Evolutionary conservation across 2,329 filamentous ascomycete genomes (phyloP).

Genomic region (Mariannaea sp.): DNA sequence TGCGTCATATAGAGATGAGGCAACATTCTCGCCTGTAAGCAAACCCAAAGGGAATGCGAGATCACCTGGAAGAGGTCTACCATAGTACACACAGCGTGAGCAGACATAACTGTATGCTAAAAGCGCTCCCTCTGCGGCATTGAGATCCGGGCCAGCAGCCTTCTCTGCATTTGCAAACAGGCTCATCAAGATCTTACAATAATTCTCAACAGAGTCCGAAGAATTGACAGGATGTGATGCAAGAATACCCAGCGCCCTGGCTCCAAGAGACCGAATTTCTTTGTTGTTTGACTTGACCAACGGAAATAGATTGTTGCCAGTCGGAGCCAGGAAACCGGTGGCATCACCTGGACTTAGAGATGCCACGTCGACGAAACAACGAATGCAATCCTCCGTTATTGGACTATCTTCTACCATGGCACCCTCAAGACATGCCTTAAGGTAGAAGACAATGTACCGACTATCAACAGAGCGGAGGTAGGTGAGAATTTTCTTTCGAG

Average conservation of each 20-base stretch:
- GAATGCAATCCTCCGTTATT: conserved; percentile 54
- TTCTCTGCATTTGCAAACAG: conserved; percentile 53
- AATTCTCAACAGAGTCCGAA: conserved; percentile 36
- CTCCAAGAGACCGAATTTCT: conserved; percentile 67
- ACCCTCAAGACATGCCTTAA: conserved; percentile 62
- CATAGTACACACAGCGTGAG: conserved; percentile 53
- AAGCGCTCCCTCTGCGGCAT: conserved; percentile 53
- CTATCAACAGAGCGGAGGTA: conserved; percentile 54
- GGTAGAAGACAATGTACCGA: conserved; percentile 48
- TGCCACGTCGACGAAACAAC: conserved; percentile 59
- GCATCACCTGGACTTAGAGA: conserved; percentile 56
- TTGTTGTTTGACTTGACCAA: conserved; percentile 74
- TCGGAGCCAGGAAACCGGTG: conserved; percentile 54
- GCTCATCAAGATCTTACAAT: conserved; percentile 41
- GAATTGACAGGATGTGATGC: conserved; percentile 64
- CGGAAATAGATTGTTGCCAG: conserved; percentile 58
- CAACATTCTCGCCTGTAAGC: conserved; percentile 38
- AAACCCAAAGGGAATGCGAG: conserved; percentile 40
- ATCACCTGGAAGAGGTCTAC: conserved; percentile 36
- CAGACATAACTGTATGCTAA: conserved; percentile 51
- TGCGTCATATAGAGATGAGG: conserved; percentile 48
- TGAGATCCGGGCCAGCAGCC: conserved; percentile 49
- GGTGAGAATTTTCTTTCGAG: conserved; percentile 61
- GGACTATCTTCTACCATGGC: conserved; percentile 52
- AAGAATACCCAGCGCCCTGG: conserved; percentile 76